A percentile compares a stretch with the other conserved stretches of the same genome.
phyloP scores from a whole-genome alignment of 495 filamentous ascomycete species.

The Aspergillus wentii region DNA sequence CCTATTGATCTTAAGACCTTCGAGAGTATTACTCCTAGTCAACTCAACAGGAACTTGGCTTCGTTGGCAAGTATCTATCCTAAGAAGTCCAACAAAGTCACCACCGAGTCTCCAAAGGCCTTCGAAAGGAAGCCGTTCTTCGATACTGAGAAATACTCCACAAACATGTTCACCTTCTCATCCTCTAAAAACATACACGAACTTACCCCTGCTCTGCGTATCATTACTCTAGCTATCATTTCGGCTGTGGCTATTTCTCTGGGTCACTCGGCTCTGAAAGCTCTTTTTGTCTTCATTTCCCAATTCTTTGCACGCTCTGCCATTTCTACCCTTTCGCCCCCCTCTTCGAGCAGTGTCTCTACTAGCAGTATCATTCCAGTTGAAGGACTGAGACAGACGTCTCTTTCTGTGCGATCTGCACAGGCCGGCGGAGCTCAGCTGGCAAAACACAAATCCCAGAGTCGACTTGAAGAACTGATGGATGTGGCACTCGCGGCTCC shows the following conservation, averaged over 20 bases:
- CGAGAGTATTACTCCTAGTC: constrained; percentile 63
- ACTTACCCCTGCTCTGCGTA: constrained; percentile 32
- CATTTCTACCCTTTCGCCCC: constrained; percentile 16
- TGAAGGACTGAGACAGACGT: constrained; percentile 15
- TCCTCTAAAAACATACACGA: constrained; percentile 31
- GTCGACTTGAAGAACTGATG: constrained; percentile 15
- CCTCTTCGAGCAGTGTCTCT: constrained; percentile 6
- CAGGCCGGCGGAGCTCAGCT: constrained; percentile 13
- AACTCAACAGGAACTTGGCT: constrained; percentile 71
- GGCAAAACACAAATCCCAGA: constrained; percentile 8
- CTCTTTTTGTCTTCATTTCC: constrained; percentile 16
- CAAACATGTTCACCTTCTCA: constrained; percentile 19
- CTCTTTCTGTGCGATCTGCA: constrained; percentile 21
- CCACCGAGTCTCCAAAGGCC: constrained; percentile 9
- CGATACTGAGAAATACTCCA: constrained; percentile 25
- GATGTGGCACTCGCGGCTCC: constrained; percentile 12
- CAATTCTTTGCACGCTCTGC: constrained; percentile 22
- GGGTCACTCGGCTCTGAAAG: constrained; percentile 27
- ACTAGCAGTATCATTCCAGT: constrained; percentile 15
- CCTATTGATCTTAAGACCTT: constrained; percentile 74
- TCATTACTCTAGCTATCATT: constrained; percentile 36
- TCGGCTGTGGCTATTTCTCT: constrained; percentile 30
- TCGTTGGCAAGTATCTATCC: constrained; percentile 53
- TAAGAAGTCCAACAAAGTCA: constrained; percentile 22
- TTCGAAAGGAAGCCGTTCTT: constrained; percentile 9